Conservation (phyloP, 2,329 filamentous ascomycete species). For the Penicillium sclerotiorum region DNA sequence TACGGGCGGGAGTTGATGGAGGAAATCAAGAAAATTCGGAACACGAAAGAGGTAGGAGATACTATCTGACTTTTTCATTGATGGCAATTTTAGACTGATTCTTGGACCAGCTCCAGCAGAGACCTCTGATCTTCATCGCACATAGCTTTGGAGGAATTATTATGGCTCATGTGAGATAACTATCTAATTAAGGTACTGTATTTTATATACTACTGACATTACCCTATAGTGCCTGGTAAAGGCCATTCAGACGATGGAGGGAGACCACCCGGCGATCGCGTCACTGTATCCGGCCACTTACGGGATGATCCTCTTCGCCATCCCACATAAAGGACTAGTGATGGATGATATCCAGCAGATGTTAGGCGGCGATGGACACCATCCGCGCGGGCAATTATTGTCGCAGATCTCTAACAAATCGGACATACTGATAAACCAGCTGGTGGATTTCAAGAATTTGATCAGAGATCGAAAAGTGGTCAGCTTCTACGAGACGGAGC, state of each 20-base stretch:
- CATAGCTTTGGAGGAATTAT: slow-evolving; percentile 33
- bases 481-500: slow-evolving; percentile 33
- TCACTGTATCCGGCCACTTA: slow-evolving; percentile 17
- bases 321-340: slow-evolving; percentile 27
- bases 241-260: slow-evolving; percentile 19
- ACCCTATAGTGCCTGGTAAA: slow-evolving; percentile 18
- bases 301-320: slow-evolving; percentile 22
- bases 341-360: slow-evolving; percentile 27
- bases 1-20: slow-evolving; percentile 19
- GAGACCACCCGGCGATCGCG: slow-evolving; percentile 7
- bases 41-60: slow-evolving; percentile 22
- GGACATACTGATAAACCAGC: slow-evolving; percentile 22
- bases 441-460: slow-evolving; percentile 31
- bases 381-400: neutral
- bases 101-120: slow-evolving; percentile 21
- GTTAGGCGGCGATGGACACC: slow-evolving; percentile 3
- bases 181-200: neutral
- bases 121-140: slow-evolving; percentile 26
- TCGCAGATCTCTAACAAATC: slow-evolving; percentile 11
- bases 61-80: neutral
- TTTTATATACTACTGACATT: slow-evolving; percentile 4
- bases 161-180: slow-evolving; percentile 25
- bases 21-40: slow-evolving; percentile 21
- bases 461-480: slow-evolving; percentile 31
- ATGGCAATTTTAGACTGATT: neutral